Conservation (phyloP, 257 asterid genomes). For the Perilla frutescens region DNA sequence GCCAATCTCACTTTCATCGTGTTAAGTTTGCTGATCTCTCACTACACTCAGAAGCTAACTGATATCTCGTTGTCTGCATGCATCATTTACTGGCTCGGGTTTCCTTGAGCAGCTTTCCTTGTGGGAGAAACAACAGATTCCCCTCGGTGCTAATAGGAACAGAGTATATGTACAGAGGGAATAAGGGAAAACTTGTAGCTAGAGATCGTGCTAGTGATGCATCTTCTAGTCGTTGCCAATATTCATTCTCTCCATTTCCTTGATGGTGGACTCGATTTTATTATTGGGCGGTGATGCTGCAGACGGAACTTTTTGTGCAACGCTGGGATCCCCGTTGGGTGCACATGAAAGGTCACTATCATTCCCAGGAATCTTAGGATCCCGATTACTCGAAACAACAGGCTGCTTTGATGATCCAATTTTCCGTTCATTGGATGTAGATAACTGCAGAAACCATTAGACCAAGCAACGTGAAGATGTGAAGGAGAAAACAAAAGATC, state of each 20-base stretch:
- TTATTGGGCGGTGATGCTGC: conserved; percentile 57
- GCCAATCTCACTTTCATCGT: conserved; percentile 31
- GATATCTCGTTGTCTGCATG: conserved; percentile 27
- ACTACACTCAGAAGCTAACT: conserved; percentile 15
- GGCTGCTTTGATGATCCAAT: conserved; percentile 70
- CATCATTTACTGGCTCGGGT: conserved; percentile 13
- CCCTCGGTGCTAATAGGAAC: conserved; percentile 28
- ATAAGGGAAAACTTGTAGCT: conserved; percentile 32
- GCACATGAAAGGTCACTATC: conserved; percentile 52
- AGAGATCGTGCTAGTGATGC: conserved; percentile 52
- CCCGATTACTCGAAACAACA: conserved; percentile 57
- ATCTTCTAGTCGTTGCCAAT: conserved; percentile 69
- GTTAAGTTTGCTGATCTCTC: conserved; percentile 21
- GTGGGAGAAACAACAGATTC: conserved; percentile 24
- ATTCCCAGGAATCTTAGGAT: conserved; percentile 50
- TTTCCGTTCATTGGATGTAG: conserved; percentile 51
- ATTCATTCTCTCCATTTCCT: conserved; percentile 81
- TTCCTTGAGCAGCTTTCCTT: conserved; percentile 33
- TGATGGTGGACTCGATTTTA: conserved; percentile 71
- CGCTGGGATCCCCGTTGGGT: conserved; percentile 48
- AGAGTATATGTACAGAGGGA: conserved; percentile 50
- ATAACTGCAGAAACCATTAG: conserved; percentile 52
- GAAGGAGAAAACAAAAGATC: background rate
- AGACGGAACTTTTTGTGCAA: conserved; percentile 59
- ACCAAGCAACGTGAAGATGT: conserved; percentile 3